Conservation (phyloP, 202 grass and related monocot species). For the Panicum hallii region DNA sequence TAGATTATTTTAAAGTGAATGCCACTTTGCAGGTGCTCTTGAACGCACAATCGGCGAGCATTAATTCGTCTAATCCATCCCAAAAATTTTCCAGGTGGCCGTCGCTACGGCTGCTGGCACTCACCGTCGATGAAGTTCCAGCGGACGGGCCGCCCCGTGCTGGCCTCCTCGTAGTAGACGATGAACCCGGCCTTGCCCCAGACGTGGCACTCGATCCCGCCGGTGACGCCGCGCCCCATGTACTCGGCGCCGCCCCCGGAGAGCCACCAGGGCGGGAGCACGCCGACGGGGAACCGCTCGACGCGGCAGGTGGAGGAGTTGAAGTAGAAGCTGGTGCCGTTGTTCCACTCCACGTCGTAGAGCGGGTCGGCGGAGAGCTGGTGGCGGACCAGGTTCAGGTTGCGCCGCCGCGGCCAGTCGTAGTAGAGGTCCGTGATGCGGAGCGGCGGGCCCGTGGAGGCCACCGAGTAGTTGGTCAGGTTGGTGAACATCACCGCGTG, state of each 20-base stretch:
- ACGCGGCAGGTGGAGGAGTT: conserved; percentile 49
- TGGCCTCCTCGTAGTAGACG: conserved; percentile 77
- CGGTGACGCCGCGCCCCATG: conserved; percentile 49
- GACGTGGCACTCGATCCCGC: conserved; percentile 70
- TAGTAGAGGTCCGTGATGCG: conserved; percentile 79
- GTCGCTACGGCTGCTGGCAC: no score
- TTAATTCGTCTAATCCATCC: no score
- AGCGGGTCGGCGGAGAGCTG: conserved; percentile 59
- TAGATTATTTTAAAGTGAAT: no score
- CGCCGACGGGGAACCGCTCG: conserved; percentile 57
- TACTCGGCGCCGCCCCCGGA: conserved; percentile 54
- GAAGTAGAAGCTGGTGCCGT: conserved; percentile 81
- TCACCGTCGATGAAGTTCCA: conserved; percentile 70
- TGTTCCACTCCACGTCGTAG: conserved; percentile 92
- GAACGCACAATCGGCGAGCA: no score
- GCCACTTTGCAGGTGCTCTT: no score
- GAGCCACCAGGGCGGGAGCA: conserved; percentile 66
- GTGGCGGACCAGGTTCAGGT: conserved; percentile 72
- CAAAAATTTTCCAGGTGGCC: no score
- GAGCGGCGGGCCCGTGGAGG: conserved; percentile 48
- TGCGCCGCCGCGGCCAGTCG: conserved; percentile 78
- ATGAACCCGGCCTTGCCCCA: conserved; percentile 73
- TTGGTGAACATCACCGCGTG: conserved; percentile 76
- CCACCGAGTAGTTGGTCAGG: conserved; percentile 47
- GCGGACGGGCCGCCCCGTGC: conserved; percentile 65